Conservation (phyloP, 1,284 basidiomycete species). For the Ceratobasidium sp. region DNA sequence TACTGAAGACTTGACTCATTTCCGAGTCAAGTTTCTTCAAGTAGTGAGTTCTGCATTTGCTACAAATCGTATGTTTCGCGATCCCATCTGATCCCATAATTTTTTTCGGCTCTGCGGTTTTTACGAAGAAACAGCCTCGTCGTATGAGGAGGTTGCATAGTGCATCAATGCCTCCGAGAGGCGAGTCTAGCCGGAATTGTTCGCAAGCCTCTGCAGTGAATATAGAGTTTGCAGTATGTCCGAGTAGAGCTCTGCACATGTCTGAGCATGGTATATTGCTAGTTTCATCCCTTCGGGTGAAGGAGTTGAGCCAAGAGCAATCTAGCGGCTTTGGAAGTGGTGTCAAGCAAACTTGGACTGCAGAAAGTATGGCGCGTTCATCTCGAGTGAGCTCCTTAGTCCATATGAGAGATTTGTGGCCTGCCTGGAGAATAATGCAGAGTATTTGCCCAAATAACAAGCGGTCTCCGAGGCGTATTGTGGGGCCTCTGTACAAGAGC, state of each 20-base stretch:
- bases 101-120: too few species aligned
- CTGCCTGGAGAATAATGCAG: slow-evolving; percentile 11
- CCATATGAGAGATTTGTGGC: slow-evolving; percentile 3
- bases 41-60: too few species aligned
- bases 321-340: neutral
- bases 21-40: too few species aligned
- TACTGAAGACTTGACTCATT: too few species aligned
- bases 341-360: neutral
- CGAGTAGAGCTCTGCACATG: neutral
- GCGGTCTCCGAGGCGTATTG: neutral
- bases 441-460: slow-evolving; percentile 2
- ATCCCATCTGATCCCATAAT: too few species aligned
- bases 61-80: too few species aligned
- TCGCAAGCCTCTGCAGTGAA: too few species aligned
- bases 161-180: too few species aligned
- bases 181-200: too few species aligned
- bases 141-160: too few species aligned
- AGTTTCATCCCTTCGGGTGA: neutral
- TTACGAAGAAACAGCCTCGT: too few species aligned
- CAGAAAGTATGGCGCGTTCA: slow-evolving; percentile 11
- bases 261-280: neutral
- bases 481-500: neutral
- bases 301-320: neutral
- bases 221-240: too few species aligned
- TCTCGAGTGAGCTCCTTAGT: neutral